These are phyloP conservation scores for Capniomyces stellatus DNA, from an alignment of 371 early-diverging fungal genomes.

Conservation along the genomic window DNA sequence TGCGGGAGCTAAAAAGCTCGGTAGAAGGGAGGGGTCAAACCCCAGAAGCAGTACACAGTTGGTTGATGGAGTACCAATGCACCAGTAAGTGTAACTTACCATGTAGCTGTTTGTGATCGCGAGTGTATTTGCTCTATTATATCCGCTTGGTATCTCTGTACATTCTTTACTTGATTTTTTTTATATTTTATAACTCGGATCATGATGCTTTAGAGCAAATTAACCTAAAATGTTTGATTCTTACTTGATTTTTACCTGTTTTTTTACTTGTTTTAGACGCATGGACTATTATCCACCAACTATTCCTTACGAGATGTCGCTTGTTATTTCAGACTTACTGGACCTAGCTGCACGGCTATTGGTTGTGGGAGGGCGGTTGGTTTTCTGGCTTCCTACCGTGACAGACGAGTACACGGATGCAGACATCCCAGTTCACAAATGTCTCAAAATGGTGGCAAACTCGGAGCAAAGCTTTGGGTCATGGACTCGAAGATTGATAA, in stretches of 20 bases:
- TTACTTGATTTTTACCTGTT: no score
- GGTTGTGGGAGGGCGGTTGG: slow-evolving; percentile 70
- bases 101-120: no score
- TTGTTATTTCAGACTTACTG: slow-evolving; percentile 67
- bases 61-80: slow-evolving; percentile 38
- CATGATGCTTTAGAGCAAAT: no score
- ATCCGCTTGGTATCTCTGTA: no score
- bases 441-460: slow-evolving; percentile 59
- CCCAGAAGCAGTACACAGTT: slow-evolving; percentile 30
- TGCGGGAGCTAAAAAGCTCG: slow-evolving; percentile 87
- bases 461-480: slow-evolving; percentile 83
- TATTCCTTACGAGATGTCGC: slow-evolving; percentile 82
- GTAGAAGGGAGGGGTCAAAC: slow-evolving; percentile 40
- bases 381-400: slow-evolving; percentile 91
- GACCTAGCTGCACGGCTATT: slow-evolving; percentile 66
- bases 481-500: slow-evolving; percentile 85
- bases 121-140: no score
- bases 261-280: no score
- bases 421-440: slow-evolving; percentile 74
- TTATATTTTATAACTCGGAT: no score
- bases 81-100: no score
- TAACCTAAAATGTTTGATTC: no score
- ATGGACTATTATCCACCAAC: slow-evolving; percentile 74
- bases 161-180: no score
- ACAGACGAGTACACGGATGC: slow-evolving; percentile 54